Conservation (phyloP, 257 asterid genomes). For the Mitragyna speciosa region DNA sequence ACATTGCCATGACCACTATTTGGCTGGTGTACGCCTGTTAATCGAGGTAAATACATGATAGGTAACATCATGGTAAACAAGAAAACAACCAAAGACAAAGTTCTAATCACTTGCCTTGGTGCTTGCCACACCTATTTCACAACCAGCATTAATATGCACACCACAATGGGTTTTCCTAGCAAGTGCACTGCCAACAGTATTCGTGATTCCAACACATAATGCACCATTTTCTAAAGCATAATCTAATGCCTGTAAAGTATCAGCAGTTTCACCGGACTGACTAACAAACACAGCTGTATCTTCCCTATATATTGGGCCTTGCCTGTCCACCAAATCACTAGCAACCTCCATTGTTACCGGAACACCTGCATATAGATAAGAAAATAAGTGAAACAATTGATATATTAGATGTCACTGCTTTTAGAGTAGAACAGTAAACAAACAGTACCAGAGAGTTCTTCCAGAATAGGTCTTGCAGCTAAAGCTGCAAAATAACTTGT, state of each 20-base stretch:
- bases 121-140: slow-evolving; percentile 98
- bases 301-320: slow-evolving; percentile 95
- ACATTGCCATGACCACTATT: slow-evolving; percentile 95
- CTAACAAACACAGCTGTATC: slow-evolving; percentile 94
- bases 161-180: slow-evolving; percentile 97
- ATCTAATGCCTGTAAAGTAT: slow-evolving; percentile 85
- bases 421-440: background rate
- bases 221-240: slow-evolving; percentile 96
- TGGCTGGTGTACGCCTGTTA: slow-evolving; percentile 96
- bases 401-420: background rate
- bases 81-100: background rate
- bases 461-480: slow-evolving; percentile 89
- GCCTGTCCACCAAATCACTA: slow-evolving; percentile 94
- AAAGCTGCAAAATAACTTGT: slow-evolving; percentile 97
- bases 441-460: slow-evolving; percentile 90
- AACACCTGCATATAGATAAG: slow-evolving; percentile 51
- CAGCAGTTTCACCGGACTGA: slow-evolving; percentile 99
- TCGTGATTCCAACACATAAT: slow-evolving; percentile 94
- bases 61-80: slow-evolving; percentile 3
- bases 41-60: slow-evolving; percentile 21
- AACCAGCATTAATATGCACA: slow-evolving; percentile 96
- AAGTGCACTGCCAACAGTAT: slow-evolving; percentile 97
- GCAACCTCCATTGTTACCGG: slow-evolving; percentile 98
- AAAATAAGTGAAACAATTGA: slow-evolving; percentile 6
- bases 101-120: slow-evolving; percentile 63